Conservation (phyloP, 2,329 filamentous ascomycete species). For the Trichoderma asperellum region DNA sequence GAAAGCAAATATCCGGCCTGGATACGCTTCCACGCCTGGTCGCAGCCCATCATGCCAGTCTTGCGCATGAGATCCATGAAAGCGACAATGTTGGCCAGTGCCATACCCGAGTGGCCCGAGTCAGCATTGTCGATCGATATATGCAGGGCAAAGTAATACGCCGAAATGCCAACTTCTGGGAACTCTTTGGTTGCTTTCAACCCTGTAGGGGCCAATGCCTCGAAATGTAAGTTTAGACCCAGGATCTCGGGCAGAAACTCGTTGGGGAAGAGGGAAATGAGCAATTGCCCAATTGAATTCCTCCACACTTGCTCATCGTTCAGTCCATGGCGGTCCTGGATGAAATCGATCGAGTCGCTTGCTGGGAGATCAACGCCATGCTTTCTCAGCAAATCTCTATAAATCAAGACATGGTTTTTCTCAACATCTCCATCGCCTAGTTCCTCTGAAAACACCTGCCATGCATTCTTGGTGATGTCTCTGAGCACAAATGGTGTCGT, state of each 20-base stretch:
- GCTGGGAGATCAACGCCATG: conserved; percentile 24
- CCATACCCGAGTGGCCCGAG: conserved; percentile 54
- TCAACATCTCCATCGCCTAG: conserved; percentile 52
- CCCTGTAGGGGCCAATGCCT: conserved; percentile 43
- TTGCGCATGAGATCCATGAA: conserved; percentile 45
- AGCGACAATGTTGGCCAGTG: conserved; percentile 42
- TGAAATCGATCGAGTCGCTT: conserved; percentile 28
- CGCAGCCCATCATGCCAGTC: background rate
- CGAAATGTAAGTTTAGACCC: conserved; percentile 56
- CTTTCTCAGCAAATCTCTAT: conserved; percentile 36
- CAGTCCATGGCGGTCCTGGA: conserved; percentile 21
- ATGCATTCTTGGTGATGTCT: conserved; percentile 41
- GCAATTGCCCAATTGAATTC: conserved; percentile 49
- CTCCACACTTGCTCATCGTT: conserved; percentile 42
- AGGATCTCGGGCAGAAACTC: conserved; percentile 56
- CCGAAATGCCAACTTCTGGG: conserved; percentile 47
- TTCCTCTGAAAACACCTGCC: conserved; percentile 56
- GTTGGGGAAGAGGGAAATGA: conserved; percentile 49
- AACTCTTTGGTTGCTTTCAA: conserved; percentile 45
- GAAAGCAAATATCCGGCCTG: conserved; percentile 30
- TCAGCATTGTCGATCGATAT: conserved; percentile 55
- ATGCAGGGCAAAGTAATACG: conserved; percentile 56
- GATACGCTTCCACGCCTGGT: conserved; percentile 29
- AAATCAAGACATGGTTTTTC: conserved; percentile 50
- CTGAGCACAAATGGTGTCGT: conserved; percentile 48